These are phyloP conservation scores for Rubia tinctorum DNA, from an alignment of 305 asterid species.

Conservation along the genomic window DNA sequence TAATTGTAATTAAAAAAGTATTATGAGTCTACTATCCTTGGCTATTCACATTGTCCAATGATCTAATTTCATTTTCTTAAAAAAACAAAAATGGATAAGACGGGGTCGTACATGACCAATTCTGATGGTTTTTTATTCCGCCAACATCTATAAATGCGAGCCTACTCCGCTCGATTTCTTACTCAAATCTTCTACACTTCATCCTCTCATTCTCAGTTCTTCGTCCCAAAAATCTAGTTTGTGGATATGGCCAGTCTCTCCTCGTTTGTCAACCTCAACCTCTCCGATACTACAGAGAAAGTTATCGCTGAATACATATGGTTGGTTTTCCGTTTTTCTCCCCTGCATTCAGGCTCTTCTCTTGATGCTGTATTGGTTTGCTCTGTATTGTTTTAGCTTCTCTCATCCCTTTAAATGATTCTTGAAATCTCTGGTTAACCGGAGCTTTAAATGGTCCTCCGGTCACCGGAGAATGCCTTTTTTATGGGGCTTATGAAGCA, in stretches of 20 bases:
- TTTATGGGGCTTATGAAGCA: too few species aligned
- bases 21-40: too few species aligned
- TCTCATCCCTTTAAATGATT: not conserved
- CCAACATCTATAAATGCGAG: slow-evolving; percentile 12
- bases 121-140: not conserved
- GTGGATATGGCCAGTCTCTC: slow-evolving; percentile 31
- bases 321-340: slow-evolving; percentile 22
- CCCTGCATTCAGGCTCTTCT: too few species aligned
- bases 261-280: slow-evolving; percentile 53
- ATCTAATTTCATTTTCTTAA: too few species aligned
- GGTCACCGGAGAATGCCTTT: not conserved
- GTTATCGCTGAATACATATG: slow-evolving; percentile 55
- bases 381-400: too few species aligned
- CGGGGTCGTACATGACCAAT: not conserved
- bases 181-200: not conserved
- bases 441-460: not conserved
- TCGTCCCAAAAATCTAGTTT: not conserved
- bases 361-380: too few species aligned
- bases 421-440: not conserved
- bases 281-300: slow-evolving; percentile 39
- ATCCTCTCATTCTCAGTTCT: not conserved
- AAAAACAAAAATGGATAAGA: not conserved
- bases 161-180: not conserved
- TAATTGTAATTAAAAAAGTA: too few species aligned
- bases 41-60: too few species aligned